Conservation (phyloP, 2,329 filamentous ascomycete species). For the Corinectria fuckeliana region DNA sequence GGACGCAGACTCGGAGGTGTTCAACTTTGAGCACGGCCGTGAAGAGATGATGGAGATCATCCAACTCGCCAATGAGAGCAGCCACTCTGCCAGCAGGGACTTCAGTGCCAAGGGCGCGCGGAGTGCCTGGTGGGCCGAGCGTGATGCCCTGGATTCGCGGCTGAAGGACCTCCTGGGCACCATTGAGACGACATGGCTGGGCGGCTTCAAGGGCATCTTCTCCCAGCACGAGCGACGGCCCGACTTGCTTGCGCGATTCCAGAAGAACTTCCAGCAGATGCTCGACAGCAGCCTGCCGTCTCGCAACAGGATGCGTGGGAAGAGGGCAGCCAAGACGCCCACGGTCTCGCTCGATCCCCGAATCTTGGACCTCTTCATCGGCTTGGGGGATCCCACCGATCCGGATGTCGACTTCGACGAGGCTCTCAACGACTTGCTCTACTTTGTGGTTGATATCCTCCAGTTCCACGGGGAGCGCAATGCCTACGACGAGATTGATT, state of each 20-base stretch:
- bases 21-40: constrained; percentile 82
- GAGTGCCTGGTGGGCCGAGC: constrained; percentile 86
- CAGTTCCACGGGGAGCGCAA: constrained; percentile 97
- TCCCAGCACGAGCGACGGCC: constrained; percentile 71
- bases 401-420: constrained; percentile 82
- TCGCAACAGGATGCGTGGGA: constrained; percentile 66
- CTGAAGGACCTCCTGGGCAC: constrained; percentile 81
- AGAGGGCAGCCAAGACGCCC: constrained; percentile 53
- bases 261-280: constrained; percentile 77
- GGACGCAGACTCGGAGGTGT: constrained; percentile 78
- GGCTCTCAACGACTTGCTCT: constrained; percentile 87
- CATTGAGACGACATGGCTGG: constrained; percentile 92
- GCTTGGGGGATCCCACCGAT: constrained; percentile 75
- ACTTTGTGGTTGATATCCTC: constrained; percentile 94
- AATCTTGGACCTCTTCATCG: constrained; percentile 87
- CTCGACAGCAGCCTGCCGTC: constrained; percentile 88
- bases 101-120: constrained; percentile 78
- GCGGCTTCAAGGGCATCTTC: constrained; percentile 94
- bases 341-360: constrained; percentile 60
- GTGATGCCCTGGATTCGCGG: constrained; percentile 78
- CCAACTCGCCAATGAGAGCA: constrained; percentile 79
- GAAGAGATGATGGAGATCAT: constrained; percentile 85
- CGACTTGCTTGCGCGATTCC: constrained; percentile 75
- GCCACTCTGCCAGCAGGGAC: constrained; percentile 70
- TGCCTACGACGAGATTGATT: constrained; percentile 97